A percentile compares a stretch with the other conserved stretches of the same genome.
Evolutionary conservation across 495 filamentous ascomycete species (phyloP).

Genomic region (Neurospora africana): DNA sequence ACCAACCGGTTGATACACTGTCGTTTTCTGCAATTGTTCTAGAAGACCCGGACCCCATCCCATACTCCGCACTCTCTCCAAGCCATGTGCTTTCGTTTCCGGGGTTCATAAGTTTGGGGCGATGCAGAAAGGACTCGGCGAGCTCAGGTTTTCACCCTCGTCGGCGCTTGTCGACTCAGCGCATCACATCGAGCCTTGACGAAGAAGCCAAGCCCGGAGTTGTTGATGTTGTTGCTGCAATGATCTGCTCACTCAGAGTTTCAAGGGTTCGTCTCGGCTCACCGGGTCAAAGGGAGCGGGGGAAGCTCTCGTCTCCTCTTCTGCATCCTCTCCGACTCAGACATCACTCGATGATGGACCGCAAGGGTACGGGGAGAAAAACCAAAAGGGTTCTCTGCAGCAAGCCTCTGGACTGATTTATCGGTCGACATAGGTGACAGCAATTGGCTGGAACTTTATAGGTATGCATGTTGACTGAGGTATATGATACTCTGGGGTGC

Average conservation of each 20-base stretch:
- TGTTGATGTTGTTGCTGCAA: background rate
- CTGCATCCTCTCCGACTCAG: background rate
- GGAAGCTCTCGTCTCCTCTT: background rate
- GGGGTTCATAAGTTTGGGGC: background rate
- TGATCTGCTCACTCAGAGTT: background rate
- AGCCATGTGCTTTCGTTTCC: background rate
- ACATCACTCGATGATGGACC: background rate
- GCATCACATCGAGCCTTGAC: background rate
- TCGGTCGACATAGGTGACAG: background rate
- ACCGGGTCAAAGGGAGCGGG: background rate
- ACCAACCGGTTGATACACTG: constrained; percentile 7
- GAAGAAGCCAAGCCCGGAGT: background rate
- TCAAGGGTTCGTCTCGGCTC: background rate
- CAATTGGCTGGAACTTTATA: background rate
- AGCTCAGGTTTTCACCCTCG: background rate
- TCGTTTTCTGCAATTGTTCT: constrained; percentile 15
- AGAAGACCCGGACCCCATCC: constrained; percentile 6
- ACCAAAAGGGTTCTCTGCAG: background rate
- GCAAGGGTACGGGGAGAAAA: background rate
- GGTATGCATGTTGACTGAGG: background rate
- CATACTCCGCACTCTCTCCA: constrained; percentile 6
- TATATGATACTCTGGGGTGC: background rate
- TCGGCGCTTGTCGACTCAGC: background rate
- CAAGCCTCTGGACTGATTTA: background rate
- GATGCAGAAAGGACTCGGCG: background rate